Conservation (phyloP, 208 protist species). For the Acanthamoeba polyphaga region DNA sequence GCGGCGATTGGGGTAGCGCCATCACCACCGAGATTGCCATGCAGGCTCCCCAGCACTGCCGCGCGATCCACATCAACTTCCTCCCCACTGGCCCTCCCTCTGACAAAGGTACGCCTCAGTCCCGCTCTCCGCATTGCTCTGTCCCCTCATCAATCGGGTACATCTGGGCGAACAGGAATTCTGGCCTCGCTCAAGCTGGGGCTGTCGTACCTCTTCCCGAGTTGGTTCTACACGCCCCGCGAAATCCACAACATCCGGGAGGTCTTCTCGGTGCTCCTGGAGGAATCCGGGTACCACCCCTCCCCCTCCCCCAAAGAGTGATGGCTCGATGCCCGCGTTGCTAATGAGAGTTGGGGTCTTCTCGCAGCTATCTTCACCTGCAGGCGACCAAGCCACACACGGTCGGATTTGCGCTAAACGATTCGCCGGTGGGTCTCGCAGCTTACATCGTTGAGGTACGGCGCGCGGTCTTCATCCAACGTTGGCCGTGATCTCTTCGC, state of each 20-base stretch:
- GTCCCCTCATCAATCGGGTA: neutral
- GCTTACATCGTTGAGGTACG: conserved; percentile 67
- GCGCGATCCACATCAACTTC: conserved; percentile 64
- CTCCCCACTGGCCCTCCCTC: neutral
- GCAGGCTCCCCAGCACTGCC: conserved; percentile 32
- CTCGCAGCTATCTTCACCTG: neutral
- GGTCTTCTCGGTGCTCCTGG: neutral
- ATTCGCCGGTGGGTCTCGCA: conserved; percentile 65
- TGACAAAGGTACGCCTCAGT: neutral
- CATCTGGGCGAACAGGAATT: neutral
- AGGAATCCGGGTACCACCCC: neutral
- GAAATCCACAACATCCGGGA: neutral
- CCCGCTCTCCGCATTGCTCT: neutral
- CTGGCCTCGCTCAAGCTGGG: neutral
- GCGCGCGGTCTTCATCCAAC: neutral
- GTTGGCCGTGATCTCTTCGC: too few species aligned
- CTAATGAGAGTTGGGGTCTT: neutral
- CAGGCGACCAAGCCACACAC: conserved; percentile 13
- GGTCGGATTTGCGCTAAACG: conserved; percentile 57
- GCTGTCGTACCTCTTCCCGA: conserved; percentile 19
- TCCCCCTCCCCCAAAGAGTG: too few species aligned
- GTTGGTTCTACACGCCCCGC: neutral
- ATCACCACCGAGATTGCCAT: conserved; percentile 28
- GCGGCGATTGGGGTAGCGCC: conserved; percentile 60
- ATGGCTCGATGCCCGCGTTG: neutral